These are phyloP conservation scores for Linum usitatissimum DNA, from an alignment of 345 rosid species.

Conservation along the genomic window DNA sequence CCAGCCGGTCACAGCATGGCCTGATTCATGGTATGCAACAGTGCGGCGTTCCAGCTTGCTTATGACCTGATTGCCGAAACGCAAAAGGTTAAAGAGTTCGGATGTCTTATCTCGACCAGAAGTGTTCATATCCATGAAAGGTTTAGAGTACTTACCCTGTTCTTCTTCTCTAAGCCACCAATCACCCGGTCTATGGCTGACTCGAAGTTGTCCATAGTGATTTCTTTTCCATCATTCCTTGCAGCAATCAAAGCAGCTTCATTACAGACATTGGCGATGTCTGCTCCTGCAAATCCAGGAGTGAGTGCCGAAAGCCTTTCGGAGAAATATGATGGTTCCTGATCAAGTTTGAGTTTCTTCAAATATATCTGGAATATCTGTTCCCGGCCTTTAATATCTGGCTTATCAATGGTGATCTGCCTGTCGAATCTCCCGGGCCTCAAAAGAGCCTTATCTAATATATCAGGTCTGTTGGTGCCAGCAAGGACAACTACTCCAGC, in stretches of 20 bases:
- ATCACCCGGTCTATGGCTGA: constrained; percentile 90
- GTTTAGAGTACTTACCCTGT: constrained; percentile 40
- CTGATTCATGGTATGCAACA: constrained; percentile 94
- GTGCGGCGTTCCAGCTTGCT: constrained; percentile 85
- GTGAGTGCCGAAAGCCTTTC: constrained; percentile 89
- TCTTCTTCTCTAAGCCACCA: constrained; percentile 97
- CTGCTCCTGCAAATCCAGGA: constrained; percentile 98
- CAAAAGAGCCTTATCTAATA: constrained; percentile 79
- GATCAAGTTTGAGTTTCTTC: constrained; percentile 75
- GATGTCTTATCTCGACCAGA: too few species aligned
- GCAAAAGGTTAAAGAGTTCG: background rate
- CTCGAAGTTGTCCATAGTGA: constrained; percentile 81
- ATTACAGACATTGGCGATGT: constrained; percentile 89
- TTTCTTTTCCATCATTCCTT: constrained; percentile 39
- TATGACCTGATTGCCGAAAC: constrained; percentile 76
- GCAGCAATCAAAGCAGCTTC: constrained; percentile 96
- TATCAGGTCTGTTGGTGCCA: constrained; percentile 94
- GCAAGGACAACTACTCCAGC: constrained; percentile 94
- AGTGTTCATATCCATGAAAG: too few species aligned
- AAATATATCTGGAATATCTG: constrained; percentile 80
- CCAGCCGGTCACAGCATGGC: constrained; percentile 95
- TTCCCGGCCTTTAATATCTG: constrained; percentile 84
- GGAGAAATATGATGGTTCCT: constrained; percentile 64
- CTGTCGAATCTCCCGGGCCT: constrained; percentile 93
- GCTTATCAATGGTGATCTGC: constrained; percentile 78